Percentiles rank a stretch among this genome's conserved stretches.
Evolutionary conservation across 164 flowering plant genomes (phyloP).

Genomic region (Santalum album): DNA sequence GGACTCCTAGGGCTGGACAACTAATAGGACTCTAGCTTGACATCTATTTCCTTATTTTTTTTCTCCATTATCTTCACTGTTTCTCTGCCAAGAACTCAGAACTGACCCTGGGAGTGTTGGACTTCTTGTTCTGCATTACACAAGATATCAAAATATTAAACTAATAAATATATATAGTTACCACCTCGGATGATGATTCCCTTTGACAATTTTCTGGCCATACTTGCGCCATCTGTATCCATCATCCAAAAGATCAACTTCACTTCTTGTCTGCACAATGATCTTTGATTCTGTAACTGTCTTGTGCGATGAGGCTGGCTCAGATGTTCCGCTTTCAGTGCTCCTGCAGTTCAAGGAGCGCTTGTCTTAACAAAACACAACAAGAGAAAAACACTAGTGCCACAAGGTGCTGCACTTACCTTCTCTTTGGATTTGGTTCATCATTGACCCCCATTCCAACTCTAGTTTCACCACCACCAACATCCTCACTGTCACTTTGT

Average conservation of each 20-base stretch:
- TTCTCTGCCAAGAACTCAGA: no score
- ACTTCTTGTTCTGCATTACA: no score
- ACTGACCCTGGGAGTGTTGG: no score
- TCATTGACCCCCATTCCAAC: constrained; percentile 30
- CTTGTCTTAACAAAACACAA: neutral
- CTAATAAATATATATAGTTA: no score
- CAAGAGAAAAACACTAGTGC: neutral
- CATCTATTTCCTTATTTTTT: no score
- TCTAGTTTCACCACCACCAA: constrained; percentile 25
- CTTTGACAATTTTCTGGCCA: constrained; percentile 97
- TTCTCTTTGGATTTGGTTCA: constrained; percentile 77
- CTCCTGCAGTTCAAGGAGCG: constrained; percentile 32
- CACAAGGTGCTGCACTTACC: constrained; percentile 23
- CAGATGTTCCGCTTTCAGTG: constrained; percentile 29
- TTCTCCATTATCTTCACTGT: no score
- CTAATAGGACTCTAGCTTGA: no score
- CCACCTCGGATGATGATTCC: constrained; percentile 92
- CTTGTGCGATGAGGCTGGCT: constrained; percentile 34
- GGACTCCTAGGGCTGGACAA: no score
- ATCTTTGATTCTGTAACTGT: constrained; percentile 78
- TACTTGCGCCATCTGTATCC: constrained; percentile 98
- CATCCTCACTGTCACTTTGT: constrained; percentile 51
- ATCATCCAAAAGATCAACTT: constrained; percentile 95
- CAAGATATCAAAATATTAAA: no score
- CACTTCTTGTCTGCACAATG: constrained; percentile 92